Evolutionary conservation across 169 alveolate genomes (phyloP).

Genomic region (Plasmodium inui): DNA sequence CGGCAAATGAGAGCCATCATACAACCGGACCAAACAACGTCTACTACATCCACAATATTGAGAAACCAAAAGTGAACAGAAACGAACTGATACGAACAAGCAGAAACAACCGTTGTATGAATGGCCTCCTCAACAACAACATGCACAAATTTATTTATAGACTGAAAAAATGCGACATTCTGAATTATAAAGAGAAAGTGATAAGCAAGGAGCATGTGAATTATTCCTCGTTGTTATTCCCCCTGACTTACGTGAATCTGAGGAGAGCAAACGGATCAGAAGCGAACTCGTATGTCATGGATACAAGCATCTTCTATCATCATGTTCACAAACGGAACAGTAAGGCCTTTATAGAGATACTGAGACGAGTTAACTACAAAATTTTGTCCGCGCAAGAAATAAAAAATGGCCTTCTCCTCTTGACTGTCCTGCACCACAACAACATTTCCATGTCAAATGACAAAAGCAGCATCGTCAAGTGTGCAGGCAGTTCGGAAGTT

Average conservation of each 20-base stretch:
- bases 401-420: constrained; percentile 14
- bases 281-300: not conserved
- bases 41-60: constrained; percentile 68
- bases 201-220: constrained; percentile 9
- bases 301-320: constrained; percentile 10
- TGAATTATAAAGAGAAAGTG: constrained; percentile 50
- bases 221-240: constrained; percentile 14
- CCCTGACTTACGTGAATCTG: constrained; percentile 4
- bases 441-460: constrained; percentile 36
- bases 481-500: not conserved
- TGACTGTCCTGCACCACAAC: constrained; percentile 60
- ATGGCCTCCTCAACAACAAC: constrained; percentile 4
- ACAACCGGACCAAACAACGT: not conserved
- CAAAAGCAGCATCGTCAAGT: constrained; percentile 26
- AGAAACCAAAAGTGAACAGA: constrained; percentile 25
- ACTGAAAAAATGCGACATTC: constrained; percentile 57
- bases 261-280: not conserved
- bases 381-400: constrained; percentile 35
- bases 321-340: constrained; percentile 26
- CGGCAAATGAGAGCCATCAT: not conserved
- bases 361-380: constrained; percentile 25
- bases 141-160: constrained; percentile 27
- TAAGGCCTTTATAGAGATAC: constrained; percentile 20
- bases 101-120: constrained; percentile 8
- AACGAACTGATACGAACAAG: constrained; percentile 15